phyloP scores from a whole-genome alignment of 768 basidiomycete genomes.

The Agaricus blazei region DNA sequence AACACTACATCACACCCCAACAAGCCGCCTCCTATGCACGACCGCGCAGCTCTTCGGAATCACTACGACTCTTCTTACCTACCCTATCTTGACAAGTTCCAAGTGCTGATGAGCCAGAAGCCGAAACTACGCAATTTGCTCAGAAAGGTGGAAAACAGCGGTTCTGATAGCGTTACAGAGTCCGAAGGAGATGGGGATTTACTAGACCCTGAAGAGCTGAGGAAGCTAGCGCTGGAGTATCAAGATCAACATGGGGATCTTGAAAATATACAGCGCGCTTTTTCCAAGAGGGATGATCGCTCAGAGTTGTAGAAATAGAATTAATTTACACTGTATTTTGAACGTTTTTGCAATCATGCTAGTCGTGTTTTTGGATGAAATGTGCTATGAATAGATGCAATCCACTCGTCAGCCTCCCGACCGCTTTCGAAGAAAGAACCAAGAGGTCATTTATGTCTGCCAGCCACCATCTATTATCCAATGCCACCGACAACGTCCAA shows the following conservation, averaged over 20 bases:
- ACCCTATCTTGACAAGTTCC: constrained; percentile 44
- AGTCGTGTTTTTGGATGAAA: not conserved
- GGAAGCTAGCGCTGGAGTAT: constrained; percentile 38
- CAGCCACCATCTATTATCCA: not conserved
- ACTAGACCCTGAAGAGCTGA: constrained; percentile 48
- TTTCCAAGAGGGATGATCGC: constrained; percentile 1
- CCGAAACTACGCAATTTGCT: constrained; percentile 49
- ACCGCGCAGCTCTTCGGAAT: constrained; percentile 46
- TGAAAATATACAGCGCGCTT: constrained; percentile 34
- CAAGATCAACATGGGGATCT: constrained; percentile 48
- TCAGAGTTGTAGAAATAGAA: not conserved
- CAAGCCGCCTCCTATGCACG: constrained; percentile 32
- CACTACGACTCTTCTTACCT: constrained; percentile 49
- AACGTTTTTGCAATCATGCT: not conserved
- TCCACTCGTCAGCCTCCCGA: not conserved
- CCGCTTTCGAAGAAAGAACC: not conserved
- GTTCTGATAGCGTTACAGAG: constrained; percentile 34
- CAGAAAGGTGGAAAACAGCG: constrained; percentile 29
- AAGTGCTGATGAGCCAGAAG: constrained; percentile 44
- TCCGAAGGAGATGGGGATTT: constrained; percentile 52
- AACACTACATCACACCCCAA: constrained; percentile 13
- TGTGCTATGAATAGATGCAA: not conserved
- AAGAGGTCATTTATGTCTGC: too few relatives aligned
- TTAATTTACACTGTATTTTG: constrained; percentile 7
- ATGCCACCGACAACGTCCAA: constrained; percentile 1